Percentiles rank a stretch among this genome's conserved stretches.
Conservation (phyloP, 345 rosid species). For the Erucastrum elatum region DNA sequence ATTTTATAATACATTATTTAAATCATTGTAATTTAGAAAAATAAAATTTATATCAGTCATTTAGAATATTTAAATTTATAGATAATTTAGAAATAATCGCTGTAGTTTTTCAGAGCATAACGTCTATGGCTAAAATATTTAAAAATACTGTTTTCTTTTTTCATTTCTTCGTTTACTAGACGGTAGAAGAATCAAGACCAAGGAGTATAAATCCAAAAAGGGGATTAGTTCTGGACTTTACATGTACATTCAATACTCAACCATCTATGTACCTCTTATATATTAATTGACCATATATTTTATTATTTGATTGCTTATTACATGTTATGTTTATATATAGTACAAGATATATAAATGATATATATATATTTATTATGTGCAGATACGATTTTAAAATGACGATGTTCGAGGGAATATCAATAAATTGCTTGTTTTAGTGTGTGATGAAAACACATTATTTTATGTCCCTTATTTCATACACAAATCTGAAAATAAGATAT, state of each 20-base stretch:
- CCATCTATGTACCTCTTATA: neutral
- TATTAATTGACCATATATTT: neutral
- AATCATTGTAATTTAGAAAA: no score
- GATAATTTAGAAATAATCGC: no score
- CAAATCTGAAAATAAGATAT: neutral
- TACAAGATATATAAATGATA: neutral
- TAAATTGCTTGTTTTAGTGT: neutral
- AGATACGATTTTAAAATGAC: neutral
- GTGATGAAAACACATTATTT: neutral
- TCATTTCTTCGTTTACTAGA: slow-evolving; percentile 18
- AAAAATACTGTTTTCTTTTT: no score
- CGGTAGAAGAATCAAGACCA: slow-evolving; percentile 28
- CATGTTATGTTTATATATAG: neutral
- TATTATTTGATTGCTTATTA: neutral
- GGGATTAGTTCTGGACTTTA: slow-evolving; percentile 8
- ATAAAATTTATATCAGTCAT: no score
- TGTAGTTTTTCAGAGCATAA: no score
- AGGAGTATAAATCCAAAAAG: neutral
- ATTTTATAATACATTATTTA: no score
- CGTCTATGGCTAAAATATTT: no score
- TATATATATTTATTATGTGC: neutral
- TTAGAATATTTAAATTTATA: no score
- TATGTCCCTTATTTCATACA: no score
- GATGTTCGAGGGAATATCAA: neutral
- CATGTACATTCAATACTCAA: neutral